phyloP scores from a whole-genome alignment of 768 basidiomycete genomes.

The Crassisporium funariophilum region DNA sequence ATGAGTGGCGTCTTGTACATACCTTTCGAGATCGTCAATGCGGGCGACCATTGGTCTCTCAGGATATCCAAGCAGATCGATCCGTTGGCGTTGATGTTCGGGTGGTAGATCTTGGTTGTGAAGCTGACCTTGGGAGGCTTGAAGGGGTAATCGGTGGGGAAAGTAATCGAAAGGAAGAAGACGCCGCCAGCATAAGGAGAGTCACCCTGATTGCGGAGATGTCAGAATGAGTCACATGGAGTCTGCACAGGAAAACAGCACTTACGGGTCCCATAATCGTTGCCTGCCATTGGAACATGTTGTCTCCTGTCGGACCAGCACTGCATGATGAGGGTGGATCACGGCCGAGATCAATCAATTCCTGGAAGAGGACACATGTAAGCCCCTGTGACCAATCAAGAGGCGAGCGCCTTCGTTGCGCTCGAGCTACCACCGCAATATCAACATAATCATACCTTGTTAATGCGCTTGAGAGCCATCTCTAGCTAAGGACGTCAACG shows the following conservation, averaged over 20 bases:
- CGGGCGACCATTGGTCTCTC: conserved; percentile 99
- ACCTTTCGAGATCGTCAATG: conserved; percentile 99
- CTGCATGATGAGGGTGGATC: conserved; percentile 99
- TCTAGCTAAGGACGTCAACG: conserved; percentile 24
- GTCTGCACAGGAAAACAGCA: conserved; percentile 19
- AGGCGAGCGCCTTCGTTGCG: conserved; percentile 14
- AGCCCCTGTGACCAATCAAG: conserved; percentile 22
- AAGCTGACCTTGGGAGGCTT: conserved; percentile 99
- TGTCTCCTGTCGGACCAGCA: conserved; percentile 96
- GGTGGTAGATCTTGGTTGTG: conserved; percentile 99
- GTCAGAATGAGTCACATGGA: conserved; percentile 28
- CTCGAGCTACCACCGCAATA: conserved; percentile 9
- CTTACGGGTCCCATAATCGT: conserved; percentile 99
- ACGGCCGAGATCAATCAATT: conserved; percentile 98
- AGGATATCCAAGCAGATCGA: conserved; percentile 99
- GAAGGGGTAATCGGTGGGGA: conserved; percentile 99
- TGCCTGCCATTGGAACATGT: conserved; percentile 99
- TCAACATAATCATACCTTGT: conserved; percentile 68
- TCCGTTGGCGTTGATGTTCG: conserved; percentile 99
- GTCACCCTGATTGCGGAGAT: conserved; percentile 65
- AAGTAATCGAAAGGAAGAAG: conserved; percentile 94
- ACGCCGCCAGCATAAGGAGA: conserved; percentile 99
- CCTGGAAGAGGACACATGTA: conserved; percentile 51
- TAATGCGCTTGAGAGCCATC: conserved; percentile 99
- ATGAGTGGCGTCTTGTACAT: conserved; percentile 18